phyloP scores from a whole-genome alignment of 1,139 yeast genomes.

The Yamadazyma triangularis region DNA sequence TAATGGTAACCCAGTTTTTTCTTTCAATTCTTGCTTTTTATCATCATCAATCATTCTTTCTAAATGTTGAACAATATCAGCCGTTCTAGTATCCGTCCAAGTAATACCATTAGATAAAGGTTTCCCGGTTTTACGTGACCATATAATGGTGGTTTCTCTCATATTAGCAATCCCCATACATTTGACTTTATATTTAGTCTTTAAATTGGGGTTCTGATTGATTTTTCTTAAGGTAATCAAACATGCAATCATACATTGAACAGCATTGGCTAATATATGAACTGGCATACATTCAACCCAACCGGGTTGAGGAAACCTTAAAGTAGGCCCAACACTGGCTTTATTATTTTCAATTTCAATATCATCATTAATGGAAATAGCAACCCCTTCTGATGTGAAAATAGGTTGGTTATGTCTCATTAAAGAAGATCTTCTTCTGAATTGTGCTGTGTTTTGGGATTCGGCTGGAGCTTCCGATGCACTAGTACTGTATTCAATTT shows the following conservation, averaged over 20 bases:
- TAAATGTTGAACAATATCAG: conserved; percentile 65
- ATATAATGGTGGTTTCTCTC: conserved; percentile 91
- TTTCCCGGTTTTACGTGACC: conserved; percentile 81
- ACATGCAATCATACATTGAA: conserved; percentile 68
- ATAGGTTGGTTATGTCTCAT: conserved; percentile 53
- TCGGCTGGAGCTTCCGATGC: conserved; percentile 53
- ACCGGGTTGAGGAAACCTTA: conserved; percentile 73
- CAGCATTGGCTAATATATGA: conserved; percentile 79
- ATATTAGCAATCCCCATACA: conserved; percentile 88
- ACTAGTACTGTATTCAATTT: conserved; percentile 81
- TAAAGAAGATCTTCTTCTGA: conserved; percentile 47
- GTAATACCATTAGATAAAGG: conserved; percentile 88
- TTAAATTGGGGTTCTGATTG: conserved; percentile 48
- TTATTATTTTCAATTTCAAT: conserved; percentile 59
- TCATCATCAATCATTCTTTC: conserved; percentile 57
- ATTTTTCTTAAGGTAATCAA: conserved; percentile 52
- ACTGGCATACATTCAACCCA: conserved; percentile 96
- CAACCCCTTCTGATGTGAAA: conserved; percentile 72
- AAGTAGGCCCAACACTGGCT: conserved; percentile 60
- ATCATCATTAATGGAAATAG: conserved; percentile 53
- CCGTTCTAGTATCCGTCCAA: conserved; percentile 93
- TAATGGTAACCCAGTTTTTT: conserved; percentile 78
- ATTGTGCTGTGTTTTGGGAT: conserved; percentile 44
- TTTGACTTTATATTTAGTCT: conserved; percentile 51
- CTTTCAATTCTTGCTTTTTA: conserved; percentile 52